phyloP scores from a whole-genome alignment of 2,329 filamentous ascomycete genomes.

The Epichloe bromicola region DNA sequence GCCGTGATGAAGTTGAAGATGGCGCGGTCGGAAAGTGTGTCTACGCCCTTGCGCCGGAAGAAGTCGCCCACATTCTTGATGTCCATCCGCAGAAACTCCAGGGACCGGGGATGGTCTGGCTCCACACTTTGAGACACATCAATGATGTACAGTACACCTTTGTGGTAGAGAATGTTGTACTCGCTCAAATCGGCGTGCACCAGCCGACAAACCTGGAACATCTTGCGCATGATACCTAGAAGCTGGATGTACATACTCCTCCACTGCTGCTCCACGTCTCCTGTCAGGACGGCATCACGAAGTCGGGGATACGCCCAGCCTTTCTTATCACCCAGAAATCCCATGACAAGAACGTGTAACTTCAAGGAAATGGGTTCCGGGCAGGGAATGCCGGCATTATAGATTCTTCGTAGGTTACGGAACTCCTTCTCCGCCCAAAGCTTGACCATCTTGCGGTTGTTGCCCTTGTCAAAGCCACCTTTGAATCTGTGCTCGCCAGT shows the following conservation, averaged over 20 bases:
- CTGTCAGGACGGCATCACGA: conserved; percentile 66
- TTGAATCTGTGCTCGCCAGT: conserved; percentile 88
- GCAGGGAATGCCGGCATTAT: conserved; percentile 74
- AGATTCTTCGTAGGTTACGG: conserved; percentile 76
- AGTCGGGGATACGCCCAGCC: conserved; percentile 81
- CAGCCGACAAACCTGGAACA: conserved; percentile 85
- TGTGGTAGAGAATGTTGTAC: conserved; percentile 92
- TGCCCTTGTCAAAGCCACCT: conserved; percentile 82
- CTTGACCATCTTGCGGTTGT: conserved; percentile 94
- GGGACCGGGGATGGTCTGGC: conserved; percentile 81
- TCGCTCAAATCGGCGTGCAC: conserved; percentile 96
- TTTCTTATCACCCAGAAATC: conserved; percentile 75
- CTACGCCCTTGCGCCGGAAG: conserved; percentile 75
- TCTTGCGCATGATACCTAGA: conserved; percentile 74
- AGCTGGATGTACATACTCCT: conserved; percentile 68
- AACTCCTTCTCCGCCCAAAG: conserved; percentile 99
- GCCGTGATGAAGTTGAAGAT: conserved; percentile 74
- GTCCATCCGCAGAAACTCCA: conserved; percentile 95
- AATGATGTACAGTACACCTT: conserved; percentile 76
- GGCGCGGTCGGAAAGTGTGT: conserved; percentile 64
- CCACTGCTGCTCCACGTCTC: conserved; percentile 60
- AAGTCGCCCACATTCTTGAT: conserved; percentile 95
- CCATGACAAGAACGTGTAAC: conserved; percentile 92
- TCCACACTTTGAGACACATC: conserved; percentile 97
- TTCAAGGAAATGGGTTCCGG: conserved; percentile 83